Conservation (phyloP, 2,329 filamentous ascomycete species). For the Penicillium glabrum region DNA sequence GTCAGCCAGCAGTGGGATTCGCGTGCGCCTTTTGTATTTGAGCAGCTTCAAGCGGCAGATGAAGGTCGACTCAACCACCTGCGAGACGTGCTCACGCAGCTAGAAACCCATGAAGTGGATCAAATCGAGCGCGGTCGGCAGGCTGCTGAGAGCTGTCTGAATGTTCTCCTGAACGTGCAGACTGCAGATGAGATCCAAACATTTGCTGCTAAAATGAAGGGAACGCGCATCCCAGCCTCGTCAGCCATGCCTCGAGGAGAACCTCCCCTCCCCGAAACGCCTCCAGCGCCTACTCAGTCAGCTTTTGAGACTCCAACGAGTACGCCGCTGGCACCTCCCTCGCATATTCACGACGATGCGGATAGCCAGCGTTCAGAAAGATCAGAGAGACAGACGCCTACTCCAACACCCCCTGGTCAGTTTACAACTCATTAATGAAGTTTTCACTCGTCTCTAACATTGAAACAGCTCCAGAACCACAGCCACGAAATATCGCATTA, state of each 20-base stretch:
- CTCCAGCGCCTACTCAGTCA: constrained; percentile 16
- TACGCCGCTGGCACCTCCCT: constrained; percentile 26
- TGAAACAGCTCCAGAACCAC: constrained; percentile 35
- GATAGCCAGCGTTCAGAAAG: constrained; percentile 56
- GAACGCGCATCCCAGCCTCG: constrained; percentile 11
- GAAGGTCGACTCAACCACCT: constrained; percentile 87
- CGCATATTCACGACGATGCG: constrained; percentile 51
- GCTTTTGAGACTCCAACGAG: constrained; percentile 17
- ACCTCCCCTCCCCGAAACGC: constrained; percentile 14
- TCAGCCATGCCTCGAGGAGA: constrained; percentile 16
- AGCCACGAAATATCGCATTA: constrained; percentile 42
- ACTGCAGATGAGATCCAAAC: constrained; percentile 78
- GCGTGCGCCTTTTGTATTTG: constrained; percentile 91
- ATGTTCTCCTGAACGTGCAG: constrained; percentile 79
- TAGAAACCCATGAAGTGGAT: constrained; percentile 89
- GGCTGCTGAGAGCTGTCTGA: constrained; percentile 76
- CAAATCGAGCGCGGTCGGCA: constrained; percentile 73
- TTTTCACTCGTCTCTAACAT: neutral
- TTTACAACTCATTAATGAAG: neutral
- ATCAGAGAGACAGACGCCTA: constrained; percentile 37
- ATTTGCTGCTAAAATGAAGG: constrained; percentile 36
- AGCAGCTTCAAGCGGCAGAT: constrained; percentile 86
- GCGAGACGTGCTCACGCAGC: constrained; percentile 86
- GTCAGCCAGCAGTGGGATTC: constrained; percentile 88
- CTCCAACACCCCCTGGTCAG: constrained; percentile 37